Evolutionary conservation across 2,329 filamentous ascomycete genomes (phyloP).

Genomic region (Scolecobasidium constrictum): DNA sequence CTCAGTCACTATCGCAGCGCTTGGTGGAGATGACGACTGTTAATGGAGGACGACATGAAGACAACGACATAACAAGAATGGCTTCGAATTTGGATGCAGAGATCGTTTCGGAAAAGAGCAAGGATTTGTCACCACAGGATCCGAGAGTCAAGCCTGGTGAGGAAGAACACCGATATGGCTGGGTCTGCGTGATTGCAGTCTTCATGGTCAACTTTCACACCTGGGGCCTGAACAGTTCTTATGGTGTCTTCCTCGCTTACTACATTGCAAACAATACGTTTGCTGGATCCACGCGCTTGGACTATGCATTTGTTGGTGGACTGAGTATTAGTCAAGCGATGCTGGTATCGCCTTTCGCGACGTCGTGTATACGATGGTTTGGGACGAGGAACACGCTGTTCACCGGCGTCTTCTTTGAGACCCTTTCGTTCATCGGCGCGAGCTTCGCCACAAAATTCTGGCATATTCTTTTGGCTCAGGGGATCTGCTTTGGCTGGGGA

Average conservation of each 20-base stretch:
- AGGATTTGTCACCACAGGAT: no score
- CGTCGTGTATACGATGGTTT: slow-evolving; percentile 45
- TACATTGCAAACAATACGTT: slow-evolving; percentile 58
- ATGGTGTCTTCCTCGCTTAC: slow-evolving; percentile 65
- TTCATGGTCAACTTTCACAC: slow-evolving; percentile 57
- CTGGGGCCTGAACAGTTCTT: slow-evolving; percentile 61
- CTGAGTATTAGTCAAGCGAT: slow-evolving; percentile 56
- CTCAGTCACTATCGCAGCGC: no score
- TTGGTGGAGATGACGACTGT: no score
- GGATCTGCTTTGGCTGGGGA: slow-evolving; percentile 64
- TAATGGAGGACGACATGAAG: no score
- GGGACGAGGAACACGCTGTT: slow-evolving; percentile 56
- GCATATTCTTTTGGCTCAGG: slow-evolving; percentile 68
- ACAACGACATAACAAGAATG: no score
- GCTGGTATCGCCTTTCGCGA: slow-evolving; percentile 57
- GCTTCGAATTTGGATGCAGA: no score
- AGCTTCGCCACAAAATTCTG: slow-evolving; percentile 29
- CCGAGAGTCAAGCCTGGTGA: no score
- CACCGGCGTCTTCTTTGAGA: slow-evolving; percentile 39
- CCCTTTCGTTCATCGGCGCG: slow-evolving; percentile 8
- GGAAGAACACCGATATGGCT: slow-evolving; percentile 21
- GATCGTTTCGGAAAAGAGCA: no score
- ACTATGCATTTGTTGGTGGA: slow-evolving; percentile 70
- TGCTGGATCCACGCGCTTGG: slow-evolving; percentile 50
- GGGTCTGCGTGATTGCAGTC: slow-evolving; percentile 20